phyloP scores from a whole-genome alignment of 2,329 filamentous ascomycete species.

The Fusarium sp. region DNA sequence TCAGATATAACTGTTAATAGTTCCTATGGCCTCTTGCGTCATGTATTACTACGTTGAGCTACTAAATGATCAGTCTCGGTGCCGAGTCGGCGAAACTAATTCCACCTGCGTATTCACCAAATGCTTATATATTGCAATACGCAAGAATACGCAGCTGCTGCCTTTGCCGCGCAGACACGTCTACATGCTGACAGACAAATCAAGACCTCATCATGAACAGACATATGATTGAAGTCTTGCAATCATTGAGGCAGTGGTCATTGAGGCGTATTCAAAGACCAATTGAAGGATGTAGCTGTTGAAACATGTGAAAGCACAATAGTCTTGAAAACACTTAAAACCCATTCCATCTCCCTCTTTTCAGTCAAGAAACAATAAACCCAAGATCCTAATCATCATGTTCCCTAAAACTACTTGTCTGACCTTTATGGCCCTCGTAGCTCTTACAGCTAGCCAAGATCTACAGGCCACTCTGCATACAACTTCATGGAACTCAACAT shows the following conservation, averaged over 20 bases:
- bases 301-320: background rate
- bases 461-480: background rate
- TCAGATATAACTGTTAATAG: accelerated
- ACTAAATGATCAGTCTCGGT: background rate
- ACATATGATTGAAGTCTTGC: accelerated
- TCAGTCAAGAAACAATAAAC: accelerated
- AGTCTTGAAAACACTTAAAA: background rate
- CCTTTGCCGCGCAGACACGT: background rate
- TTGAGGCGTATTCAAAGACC: background rate
- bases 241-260: accelerated
- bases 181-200: background rate
- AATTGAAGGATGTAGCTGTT: background rate
- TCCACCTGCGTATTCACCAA: background rate
- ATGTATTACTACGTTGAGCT: background rate
- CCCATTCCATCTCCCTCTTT: background rate
- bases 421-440: background rate
- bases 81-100: background rate
- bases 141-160: background rate
- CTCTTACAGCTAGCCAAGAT: background rate
- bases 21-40: too few species aligned
- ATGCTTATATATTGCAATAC: background rate
- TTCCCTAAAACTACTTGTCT: background rate
- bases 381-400: background rate
- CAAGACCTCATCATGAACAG: accelerated
- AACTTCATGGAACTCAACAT: background rate